Base-by-base conservation (phyloP, 2,329 filamentous ascomycete species). In the Fusarium heterosporum region DNA sequence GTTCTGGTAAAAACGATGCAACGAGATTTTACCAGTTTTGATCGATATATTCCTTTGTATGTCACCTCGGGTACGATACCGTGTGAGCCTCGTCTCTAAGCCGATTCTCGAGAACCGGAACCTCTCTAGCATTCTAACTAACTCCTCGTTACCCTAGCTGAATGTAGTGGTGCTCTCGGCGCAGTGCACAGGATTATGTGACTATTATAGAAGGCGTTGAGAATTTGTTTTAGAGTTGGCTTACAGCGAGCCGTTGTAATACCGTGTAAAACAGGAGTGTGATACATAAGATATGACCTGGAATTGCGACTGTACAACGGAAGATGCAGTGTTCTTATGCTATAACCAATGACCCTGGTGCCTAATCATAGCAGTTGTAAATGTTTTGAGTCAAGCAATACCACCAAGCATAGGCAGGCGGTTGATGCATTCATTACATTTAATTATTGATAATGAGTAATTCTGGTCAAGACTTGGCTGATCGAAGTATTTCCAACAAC, bases 11-110 rank as follows among this genome's bases (percentile, higher is more conserved):
- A 26, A 51, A 51, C 30, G 19, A 58, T 14, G 14, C 10, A 47
- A 58, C 42, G 8, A 69, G 56, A 54, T 48, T 57, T 43, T 49
- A 61, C 69, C 66, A 48, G 26, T 54, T 22, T 38, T 12, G 16
- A 16, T 17, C 36, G 22, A 39, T n/a, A 29, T 11, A 22, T 38
- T 14, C n/a, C 14, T 17, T 8, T 59, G 52, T 49, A 49, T 52
- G 45, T 30, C 30, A 53, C 25, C 19, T 39, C 8, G 5, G 39
- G 8, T 17, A 42, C 32, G 34, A 58, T 14, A n/a, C 29, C 13
- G 22, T 49, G n/a, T 38, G 16, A 40, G 26, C 10, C 11, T 43
- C 36, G 16, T 28, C 34, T 40, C 22, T 16, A 48, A 45, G 19
- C 11, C 13, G 28, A 10, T 8, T 40, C 22, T 34, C 43, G 4